Evolutionary conservation across 305 asterid species (phyloP), one percentile per base, ranked within the genome.

Genomic region (Fraxinus sp.): DNA sequence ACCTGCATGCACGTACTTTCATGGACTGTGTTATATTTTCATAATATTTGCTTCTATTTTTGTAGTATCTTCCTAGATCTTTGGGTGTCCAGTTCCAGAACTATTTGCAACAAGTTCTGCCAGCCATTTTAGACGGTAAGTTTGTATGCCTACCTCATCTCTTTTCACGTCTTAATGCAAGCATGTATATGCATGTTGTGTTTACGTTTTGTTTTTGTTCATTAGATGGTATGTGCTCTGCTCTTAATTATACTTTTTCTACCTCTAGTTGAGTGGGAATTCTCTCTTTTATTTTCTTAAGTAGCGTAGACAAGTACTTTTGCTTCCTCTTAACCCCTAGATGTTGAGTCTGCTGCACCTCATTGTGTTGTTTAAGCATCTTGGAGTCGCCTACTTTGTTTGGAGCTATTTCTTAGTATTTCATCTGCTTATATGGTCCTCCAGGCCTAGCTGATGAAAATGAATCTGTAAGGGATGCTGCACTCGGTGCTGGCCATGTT

Each of bases 381-480:
- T 81, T 77, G 55, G 26, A 79, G 77, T 22, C 35, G 41, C 62
- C 62, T 5, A 79, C 77, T 77, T 82, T 84, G 55, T 80, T 77
- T 77, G 81, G 49, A 75, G 33, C 66, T 66, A 75, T 55, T 78
- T 28, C 64, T 76, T 80, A 77, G 81, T 66, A 13, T 55, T 20
- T 83, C 73, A 46, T 84, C 39, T 81, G 81, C 79, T 68, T 80
- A 49, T 80, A 71, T 80, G 85, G 46, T 83, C 79, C 28, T 84
- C 41, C 90, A 97, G 99, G 99, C 52, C 98, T 97, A 77, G 99
- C 99, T 79, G 99, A 97, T 90, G 99, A 97, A 93, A 97, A 95
- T 85, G 99, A 97, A 87, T 97, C 99, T 84, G 99, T 97, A 35
- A 97, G 99, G 77, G 99, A 97, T 37, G 99, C 98, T 72, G 98